A percentile compares a stretch with the other conserved stretches of the same genome.
Evolutionary conservation across 2,329 filamentous ascomycete species (phyloP).

Genomic region (Neofusicoccum sp.): DNA sequence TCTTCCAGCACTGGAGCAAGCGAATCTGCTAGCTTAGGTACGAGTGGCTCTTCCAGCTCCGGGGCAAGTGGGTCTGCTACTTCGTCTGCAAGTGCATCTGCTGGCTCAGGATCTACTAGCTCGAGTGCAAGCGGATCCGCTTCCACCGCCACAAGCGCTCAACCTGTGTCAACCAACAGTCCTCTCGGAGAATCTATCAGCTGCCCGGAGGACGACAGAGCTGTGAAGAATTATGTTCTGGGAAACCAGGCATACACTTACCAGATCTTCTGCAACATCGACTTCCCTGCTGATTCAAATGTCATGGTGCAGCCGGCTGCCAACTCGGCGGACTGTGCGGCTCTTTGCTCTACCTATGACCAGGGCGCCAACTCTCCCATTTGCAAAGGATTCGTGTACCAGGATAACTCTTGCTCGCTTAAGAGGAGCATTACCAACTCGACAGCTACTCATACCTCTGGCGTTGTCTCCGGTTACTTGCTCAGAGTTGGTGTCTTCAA

Average conservation of each 20-base stretch:
- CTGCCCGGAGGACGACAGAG: conserved; percentile 8
- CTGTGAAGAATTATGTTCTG: conserved; percentile 3
- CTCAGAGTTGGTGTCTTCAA: background rate
- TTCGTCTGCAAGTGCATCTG: background rate
- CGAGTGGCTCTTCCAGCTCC: background rate
- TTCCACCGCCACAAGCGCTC: background rate
- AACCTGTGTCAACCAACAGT: background rate
- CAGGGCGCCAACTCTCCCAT: background rate
- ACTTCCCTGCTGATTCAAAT: background rate
- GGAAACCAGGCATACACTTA: conserved; percentile 8
- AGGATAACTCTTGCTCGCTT: background rate
- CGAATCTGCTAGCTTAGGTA: background rate
- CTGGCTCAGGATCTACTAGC: background rate
- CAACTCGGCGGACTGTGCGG: conserved; percentile 10
- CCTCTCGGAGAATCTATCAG: background rate
- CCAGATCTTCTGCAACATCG: conserved; percentile 11
- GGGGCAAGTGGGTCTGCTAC: background rate
- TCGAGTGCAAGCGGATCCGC: background rate
- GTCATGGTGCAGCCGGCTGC: background rate
- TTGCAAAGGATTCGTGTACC: conserved; percentile 9
- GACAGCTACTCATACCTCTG: background rate
- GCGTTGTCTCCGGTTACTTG: background rate
- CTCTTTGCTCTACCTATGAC: conserved; percentile 11
- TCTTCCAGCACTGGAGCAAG: background rate
- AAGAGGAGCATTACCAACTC: conserved; percentile 1